These are phyloP conservation scores for Colletotrichum ledebouriae DNA, from an alignment of 2,329 filamentous ascomycete species.

Conservation along the genomic window DNA sequence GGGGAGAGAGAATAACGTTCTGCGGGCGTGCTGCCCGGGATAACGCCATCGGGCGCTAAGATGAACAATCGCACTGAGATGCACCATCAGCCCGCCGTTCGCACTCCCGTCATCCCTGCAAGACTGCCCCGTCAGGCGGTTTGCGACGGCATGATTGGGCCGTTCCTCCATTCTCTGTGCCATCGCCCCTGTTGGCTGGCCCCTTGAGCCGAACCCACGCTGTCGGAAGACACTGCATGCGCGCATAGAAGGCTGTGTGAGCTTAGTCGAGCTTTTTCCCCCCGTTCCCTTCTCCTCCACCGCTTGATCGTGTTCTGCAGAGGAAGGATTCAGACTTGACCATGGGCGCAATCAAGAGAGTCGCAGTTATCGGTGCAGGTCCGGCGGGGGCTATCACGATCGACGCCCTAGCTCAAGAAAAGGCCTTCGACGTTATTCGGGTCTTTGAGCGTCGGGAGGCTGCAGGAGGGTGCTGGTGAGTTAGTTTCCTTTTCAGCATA, in stretches of 20 bases:
- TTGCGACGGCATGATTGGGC: slow-evolving; percentile 30
- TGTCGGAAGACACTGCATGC: slow-evolving; percentile 9
- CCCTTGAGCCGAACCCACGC: slow-evolving; percentile 20
- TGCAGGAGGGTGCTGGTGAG: slow-evolving; percentile 73
- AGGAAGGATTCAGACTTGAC: background rate
- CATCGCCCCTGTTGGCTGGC: slow-evolving; percentile 11
- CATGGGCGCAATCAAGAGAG: slow-evolving; percentile 49
- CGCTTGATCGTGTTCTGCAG: background rate
- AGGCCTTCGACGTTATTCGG: slow-evolving; percentile 68
- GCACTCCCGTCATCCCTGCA: slow-evolving; percentile 27
- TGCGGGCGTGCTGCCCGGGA: slow-evolving; percentile 11
- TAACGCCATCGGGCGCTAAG: slow-evolving; percentile 39
- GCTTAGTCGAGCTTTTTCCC: background rate
- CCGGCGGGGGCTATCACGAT: slow-evolving; percentile 72
- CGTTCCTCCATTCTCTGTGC: background rate
- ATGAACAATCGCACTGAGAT: slow-evolving; percentile 30
- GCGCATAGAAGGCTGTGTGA: background rate
- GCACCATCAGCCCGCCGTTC: slow-evolving; percentile 2
- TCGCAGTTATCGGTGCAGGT: slow-evolving; percentile 73
- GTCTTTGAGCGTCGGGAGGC: slow-evolving; percentile 73
- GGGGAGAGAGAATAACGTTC: background rate
- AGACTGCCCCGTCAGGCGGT: slow-evolving; percentile 36
- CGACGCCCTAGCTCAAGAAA: slow-evolving; percentile 71
- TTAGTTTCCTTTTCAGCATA: background rate
- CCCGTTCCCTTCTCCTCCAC: background rate